Evolutionary conservation across 345 rosid species (phyloP).

Genomic region (Isatis tinctoria): DNA sequence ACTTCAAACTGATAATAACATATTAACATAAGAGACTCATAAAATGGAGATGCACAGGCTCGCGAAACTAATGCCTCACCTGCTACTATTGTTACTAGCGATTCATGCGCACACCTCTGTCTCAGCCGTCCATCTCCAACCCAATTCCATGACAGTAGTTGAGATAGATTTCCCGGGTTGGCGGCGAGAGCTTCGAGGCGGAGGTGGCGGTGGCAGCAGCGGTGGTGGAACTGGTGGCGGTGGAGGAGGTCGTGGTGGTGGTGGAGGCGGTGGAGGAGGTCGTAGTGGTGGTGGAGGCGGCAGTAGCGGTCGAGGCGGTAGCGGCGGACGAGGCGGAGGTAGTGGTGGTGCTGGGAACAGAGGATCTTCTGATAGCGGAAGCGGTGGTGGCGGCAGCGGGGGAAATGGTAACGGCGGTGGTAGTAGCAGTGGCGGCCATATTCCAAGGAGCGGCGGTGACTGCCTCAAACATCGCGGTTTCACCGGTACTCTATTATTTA

Average conservation of each 20-base stretch:
- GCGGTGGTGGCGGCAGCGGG: not conserved
- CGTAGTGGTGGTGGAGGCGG: constrained; percentile 2
- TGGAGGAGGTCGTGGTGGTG: not conserved
- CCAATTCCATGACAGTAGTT: not conserved
- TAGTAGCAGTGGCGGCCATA: not conserved
- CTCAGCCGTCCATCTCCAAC: constrained; percentile 7
- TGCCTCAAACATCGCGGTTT: constrained; percentile 1
- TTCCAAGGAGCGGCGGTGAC: not conserved
- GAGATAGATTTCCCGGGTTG: not conserved
- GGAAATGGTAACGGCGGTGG: constrained; percentile 4
- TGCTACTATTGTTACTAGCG: constrained; percentile 3
- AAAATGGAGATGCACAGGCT: not conserved
- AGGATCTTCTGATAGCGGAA: not conserved
- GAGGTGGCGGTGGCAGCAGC: not conserved
- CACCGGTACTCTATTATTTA: not conserved
- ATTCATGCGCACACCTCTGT: constrained; percentile 2
- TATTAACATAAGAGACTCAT: not conserved
- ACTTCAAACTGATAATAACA: not conserved
- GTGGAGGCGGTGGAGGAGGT: not conserved
- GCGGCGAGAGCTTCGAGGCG: constrained; percentile 16
- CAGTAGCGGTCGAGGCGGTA: not conserved
- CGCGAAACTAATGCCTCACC: not conserved
- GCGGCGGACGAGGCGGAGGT: not conserved
- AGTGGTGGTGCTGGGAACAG: not conserved
- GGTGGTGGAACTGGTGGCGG: not conserved